phyloP scores from a whole-genome alignment of 352 stramenopile species.

The Phytopythium sindhum region DNA sequence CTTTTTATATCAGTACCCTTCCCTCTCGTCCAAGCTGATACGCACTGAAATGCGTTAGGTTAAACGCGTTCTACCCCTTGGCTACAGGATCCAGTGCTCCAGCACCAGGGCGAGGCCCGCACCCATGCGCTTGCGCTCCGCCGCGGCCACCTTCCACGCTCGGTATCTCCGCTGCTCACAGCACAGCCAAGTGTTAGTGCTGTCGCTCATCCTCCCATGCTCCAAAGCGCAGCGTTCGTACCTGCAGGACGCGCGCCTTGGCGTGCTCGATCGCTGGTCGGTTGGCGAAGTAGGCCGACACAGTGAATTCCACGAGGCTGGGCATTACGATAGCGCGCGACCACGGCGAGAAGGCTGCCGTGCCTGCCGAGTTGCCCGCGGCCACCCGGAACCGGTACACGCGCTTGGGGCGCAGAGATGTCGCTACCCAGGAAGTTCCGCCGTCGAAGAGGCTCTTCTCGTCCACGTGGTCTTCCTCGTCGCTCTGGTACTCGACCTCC shows the following conservation, averaged over 20 bases:
- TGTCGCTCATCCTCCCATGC: no score
- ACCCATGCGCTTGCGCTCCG: constrained; percentile 8
- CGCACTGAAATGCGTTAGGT: not conserved
- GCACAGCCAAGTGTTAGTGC: not conserved
- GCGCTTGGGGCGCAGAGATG: constrained; percentile 50
- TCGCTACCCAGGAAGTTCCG: constrained; percentile 26
- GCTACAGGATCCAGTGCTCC: not conserved
- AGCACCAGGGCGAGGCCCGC: constrained; percentile 6
- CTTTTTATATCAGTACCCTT: not conserved
- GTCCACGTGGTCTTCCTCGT: constrained; percentile 27
- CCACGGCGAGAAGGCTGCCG: constrained; percentile 29
- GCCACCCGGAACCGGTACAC: constrained; percentile 56
- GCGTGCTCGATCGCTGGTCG: constrained; percentile 43
- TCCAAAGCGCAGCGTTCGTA: no score
- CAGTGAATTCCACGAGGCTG: constrained; percentile 68
- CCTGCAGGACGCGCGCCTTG: constrained; percentile 46
- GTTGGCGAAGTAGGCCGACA: constrained; percentile 49
- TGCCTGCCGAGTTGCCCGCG: constrained; percentile 40
- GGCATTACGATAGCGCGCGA: constrained; percentile 37
- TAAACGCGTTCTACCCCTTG: not conserved
- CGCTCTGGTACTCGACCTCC: not conserved
- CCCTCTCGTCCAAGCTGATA: no score
- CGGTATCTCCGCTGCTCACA: constrained; percentile 26
- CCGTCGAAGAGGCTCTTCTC: constrained; percentile 39
- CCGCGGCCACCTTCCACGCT: constrained; percentile 20